Evolutionary conservation across 2,329 filamentous ascomycete species (phyloP), one percentile per base, ranked within the genome.

Genomic region (Cladophialophora exuberans): DNA sequence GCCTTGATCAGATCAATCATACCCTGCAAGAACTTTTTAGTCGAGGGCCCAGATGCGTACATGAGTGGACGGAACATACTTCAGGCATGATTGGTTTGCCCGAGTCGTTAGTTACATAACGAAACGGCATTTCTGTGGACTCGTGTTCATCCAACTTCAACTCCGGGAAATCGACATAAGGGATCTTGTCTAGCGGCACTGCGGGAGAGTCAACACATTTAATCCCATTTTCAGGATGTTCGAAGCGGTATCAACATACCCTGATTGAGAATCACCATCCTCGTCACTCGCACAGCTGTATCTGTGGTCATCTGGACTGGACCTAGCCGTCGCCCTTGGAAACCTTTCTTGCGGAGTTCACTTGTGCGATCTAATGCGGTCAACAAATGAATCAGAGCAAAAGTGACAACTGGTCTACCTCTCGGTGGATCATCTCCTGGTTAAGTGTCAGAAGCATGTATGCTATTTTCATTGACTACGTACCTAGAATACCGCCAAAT

Each of bases 221-320:
- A 18, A 26, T 17, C 1, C n/a, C 42, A n/a, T 3, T 5, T 25
- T 3, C 26, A 26, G 6, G 25, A 11, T 13, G 26, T 6, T 31
- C n/a, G n/a, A n/a, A n/a, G 3, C 6, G 25, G 6, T 3, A 30
- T 4, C 25, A 2, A 13, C 41, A 69, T 73, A 95, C 92, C 82
- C 76, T 88, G 88, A 62, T 92, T 84, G 67, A 96, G 88, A 9
- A 92, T 85, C 4, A 97, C 88, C 64, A 95, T 87, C 62, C 94
- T 84, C 26, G 94, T 97, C 39, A 97, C 93, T 63, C 94, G 83
- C 46, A 97, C 94, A 3, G 94, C 94, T 17, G 94, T 99, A 71
- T 99, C 94, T 3, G 94, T 99, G 2, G 94, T 97, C 93, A 99
- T 97, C 73, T 99, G 94, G 65, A 92, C 87, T 6, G 93, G 90